Conservation (phyloP, 257 asterid species). For the Ligustrum vulgare region DNA sequence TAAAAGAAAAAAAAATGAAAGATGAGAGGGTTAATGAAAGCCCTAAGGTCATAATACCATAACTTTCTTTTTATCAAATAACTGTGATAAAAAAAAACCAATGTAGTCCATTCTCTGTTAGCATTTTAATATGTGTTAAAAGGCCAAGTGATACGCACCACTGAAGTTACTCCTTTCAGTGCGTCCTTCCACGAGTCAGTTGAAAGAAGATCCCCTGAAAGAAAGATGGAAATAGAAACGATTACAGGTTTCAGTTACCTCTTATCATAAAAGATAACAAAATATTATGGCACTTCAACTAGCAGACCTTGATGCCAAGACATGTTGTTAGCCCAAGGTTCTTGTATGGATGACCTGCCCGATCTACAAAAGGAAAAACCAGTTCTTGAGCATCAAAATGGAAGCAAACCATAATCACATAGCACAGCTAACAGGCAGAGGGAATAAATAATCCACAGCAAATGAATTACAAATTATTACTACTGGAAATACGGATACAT, state of each 20-base stretch:
- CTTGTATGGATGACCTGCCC: slow-evolving; percentile 75
- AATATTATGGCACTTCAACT: slow-evolving; percentile 13
- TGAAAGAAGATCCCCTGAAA: slow-evolving; percentile 74
- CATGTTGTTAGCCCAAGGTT: slow-evolving; percentile 76
- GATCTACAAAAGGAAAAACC: slow-evolving; percentile 53
- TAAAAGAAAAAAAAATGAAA: too few relatives aligned
- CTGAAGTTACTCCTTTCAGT: slow-evolving; percentile 85
- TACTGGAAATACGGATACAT: background rate
- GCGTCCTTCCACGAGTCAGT: slow-evolving; percentile 85
- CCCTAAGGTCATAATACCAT: too few relatives aligned
- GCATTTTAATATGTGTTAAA: background rate
- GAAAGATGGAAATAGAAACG: slow-evolving; percentile 25
- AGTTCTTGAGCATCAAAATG: slow-evolving; percentile 21
- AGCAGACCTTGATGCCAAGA: slow-evolving; percentile 85
- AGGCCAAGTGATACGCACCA: slow-evolving; percentile 54
- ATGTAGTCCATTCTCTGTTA: background rate
- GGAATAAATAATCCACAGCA: background rate
- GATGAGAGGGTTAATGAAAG: too few relatives aligned
- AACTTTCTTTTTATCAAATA: background rate
- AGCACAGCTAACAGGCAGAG: background rate
- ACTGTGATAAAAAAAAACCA: background rate
- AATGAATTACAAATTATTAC: background rate
- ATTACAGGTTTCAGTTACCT: background rate
- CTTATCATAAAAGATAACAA: slow-evolving; percentile 1
- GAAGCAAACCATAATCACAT: slow-evolving; percentile 10